Percentiles rank a stretch among this genome's conserved stretches.
These are phyloP conservation scores for Hordeum marinum DNA, from an alignment of 176 grass and related monocot species.

Conservation along the genomic window DNA sequence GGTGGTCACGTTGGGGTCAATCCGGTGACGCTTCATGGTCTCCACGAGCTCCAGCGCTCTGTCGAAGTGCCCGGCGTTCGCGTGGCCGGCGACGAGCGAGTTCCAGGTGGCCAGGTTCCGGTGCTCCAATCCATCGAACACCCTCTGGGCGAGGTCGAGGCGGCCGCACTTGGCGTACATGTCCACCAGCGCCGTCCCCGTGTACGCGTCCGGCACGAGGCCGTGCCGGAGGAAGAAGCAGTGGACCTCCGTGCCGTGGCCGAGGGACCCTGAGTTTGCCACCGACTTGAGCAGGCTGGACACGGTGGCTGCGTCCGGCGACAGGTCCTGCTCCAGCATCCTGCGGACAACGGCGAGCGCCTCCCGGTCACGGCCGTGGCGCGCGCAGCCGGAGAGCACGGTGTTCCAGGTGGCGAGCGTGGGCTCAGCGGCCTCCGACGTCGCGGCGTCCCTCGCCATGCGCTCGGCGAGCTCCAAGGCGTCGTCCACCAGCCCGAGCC, in stretches of 20 bases:
- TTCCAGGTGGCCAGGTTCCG: constrained; percentile 79
- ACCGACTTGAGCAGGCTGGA: constrained; percentile 63
- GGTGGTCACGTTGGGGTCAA: constrained; percentile 65
- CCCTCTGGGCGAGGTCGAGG: constrained; percentile 42
- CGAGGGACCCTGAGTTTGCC: constrained; percentile 36
- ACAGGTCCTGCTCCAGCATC: constrained; percentile 37
- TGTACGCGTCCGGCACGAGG: constrained; percentile 46
- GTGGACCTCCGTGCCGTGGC: constrained; percentile 55
- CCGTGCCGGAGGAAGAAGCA: constrained; percentile 51
- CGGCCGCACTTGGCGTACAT: constrained; percentile 69
- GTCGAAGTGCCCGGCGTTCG: constrained; percentile 35
- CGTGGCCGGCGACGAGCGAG: constrained; percentile 61
- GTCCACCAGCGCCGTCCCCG: constrained; percentile 62
- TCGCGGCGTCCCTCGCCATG: constrained; percentile 40
- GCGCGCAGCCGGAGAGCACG: constrained; percentile 67
- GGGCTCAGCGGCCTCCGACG: constrained; percentile 9
- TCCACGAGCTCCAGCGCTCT: constrained; percentile 53
- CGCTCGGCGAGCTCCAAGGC: constrained; percentile 46
- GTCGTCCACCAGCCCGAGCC: constrained; percentile 65
- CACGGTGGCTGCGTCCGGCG: constrained; percentile 48
- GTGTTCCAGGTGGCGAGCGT: constrained; percentile 71
- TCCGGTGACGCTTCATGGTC: constrained; percentile 53
- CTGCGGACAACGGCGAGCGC: constrained; percentile 38
- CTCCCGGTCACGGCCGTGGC: constrained; percentile 39
- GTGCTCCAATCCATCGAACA: constrained; percentile 54